Percentiles rank a stretch among this genome's conserved stretches.
These are phyloP conservation scores for Colletotrichum sp. DNA, from an alignment of 2,329 filamentous ascomycete species.

Conservation along the genomic window DNA sequence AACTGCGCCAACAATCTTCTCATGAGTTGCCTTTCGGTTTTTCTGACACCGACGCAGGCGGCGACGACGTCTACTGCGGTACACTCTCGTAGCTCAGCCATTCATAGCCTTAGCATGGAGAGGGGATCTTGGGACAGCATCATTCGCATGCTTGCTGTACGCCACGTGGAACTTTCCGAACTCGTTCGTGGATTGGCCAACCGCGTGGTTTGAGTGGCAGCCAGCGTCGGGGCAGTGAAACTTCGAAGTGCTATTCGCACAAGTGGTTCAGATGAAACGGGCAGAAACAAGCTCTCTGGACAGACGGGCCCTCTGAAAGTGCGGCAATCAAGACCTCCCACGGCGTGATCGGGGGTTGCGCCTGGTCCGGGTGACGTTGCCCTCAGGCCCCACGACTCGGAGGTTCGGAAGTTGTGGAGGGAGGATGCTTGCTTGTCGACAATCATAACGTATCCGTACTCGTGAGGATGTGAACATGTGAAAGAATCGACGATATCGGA, in stretches of 20 bases:
- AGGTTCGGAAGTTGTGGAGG: neutral
- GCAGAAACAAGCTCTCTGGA: neutral
- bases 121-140: neutral
- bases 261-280: constrained; percentile 12
- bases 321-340: neutral
- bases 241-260: neutral
- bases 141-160: neutral
- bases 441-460: constrained; percentile 1
- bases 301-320: neutral
- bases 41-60: neutral
- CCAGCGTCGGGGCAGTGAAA: constrained; percentile 1
- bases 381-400: neutral
- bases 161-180: neutral
- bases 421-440: neutral
- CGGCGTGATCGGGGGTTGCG: neutral
- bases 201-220: neutral
- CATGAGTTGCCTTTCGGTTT: neutral
- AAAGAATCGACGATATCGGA: neutral
- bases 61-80: neutral
- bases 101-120: neutral
- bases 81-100: neutral
- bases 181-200: neutral
- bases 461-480: neutral
- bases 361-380: neutral
- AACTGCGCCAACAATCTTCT: neutral